Evolutionary conservation across 768 basidiomycete species (phyloP).

Genomic region (Agaricus bisporus): DNA sequence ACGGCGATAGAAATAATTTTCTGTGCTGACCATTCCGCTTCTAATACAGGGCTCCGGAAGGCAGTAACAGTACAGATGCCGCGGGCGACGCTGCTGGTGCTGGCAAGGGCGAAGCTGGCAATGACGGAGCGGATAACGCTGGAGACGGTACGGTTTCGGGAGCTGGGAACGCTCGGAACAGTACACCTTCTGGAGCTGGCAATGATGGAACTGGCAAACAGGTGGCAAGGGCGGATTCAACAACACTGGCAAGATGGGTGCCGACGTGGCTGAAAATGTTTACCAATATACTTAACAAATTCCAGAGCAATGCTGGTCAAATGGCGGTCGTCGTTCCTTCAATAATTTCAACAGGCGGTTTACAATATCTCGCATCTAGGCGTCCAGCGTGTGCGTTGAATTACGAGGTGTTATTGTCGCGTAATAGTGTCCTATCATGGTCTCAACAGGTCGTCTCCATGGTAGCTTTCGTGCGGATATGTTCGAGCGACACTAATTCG

Average conservation of each 20-base stretch:
- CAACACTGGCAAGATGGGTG: not conserved
- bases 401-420: constrained; percentile 2
- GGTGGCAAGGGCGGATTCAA: not conserved
- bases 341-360: constrained; percentile 7
- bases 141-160: constrained; percentile 1
- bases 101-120: not conserved
- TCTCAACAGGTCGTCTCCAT: not conserved
- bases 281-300: constrained; percentile 6
- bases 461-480: constrained; percentile 1
- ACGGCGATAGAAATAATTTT: not conserved
- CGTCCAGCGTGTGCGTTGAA: not conserved
- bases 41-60: not conserved
- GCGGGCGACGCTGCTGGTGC: not conserved
- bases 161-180: not conserved
- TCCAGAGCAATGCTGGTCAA: constrained; percentile 2
- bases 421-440: not conserved
- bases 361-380: constrained; percentile 5
- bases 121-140: not conserved
- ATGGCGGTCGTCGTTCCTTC: not conserved
- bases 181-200: not conserved
- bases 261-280: constrained; percentile 19
- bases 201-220: constrained; percentile 6
- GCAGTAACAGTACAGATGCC: not conserved
- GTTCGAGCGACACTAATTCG: constrained; percentile 8
- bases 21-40: not conserved